Percentiles rank a stretch among this genome's conserved stretches.
phyloP scores from a whole-genome alignment of 345 rosid species.

The Hypericum perforatum region DNA sequence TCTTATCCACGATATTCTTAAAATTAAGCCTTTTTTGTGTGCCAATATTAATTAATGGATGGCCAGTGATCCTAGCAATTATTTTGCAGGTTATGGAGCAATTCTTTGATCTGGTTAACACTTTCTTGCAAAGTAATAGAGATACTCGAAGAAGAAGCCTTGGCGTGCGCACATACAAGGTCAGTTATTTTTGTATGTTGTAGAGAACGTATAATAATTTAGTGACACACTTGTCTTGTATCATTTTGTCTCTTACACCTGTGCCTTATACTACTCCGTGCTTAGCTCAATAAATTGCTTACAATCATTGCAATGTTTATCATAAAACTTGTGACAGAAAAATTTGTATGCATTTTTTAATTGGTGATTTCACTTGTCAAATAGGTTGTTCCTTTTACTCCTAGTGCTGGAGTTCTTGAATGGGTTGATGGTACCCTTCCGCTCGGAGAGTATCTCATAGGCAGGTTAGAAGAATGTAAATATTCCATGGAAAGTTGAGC shows the following conservation, averaged over 20 bases:
- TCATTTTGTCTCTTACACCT: conserved; percentile 2
- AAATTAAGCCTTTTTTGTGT: too few relatives aligned
- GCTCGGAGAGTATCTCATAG: conserved; percentile 87
- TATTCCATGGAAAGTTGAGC: conserved; percentile 2
- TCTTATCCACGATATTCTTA: too few relatives aligned
- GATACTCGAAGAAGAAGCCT: conserved; percentile 90
- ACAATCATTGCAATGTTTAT: too few relatives aligned
- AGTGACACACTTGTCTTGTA: conserved; percentile 8
- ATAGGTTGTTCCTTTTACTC: conserved; percentile 95
- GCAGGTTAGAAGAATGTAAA: conserved; percentile 47
- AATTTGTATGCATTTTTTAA: too few relatives aligned
- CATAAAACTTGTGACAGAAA: too few relatives aligned
- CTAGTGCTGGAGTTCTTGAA: conserved; percentile 97
- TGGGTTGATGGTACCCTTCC: conserved; percentile 98
- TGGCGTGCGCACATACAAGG: conserved; percentile 89
- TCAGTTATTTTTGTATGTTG: too few relatives aligned
- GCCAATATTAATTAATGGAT: not conserved
- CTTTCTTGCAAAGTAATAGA: conserved; percentile 67
- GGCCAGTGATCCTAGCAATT: conserved; percentile 1
- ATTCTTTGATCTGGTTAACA: conserved; percentile 86
- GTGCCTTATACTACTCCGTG: too few relatives aligned
- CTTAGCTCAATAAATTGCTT: too few relatives aligned
- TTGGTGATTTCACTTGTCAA: conserved; percentile 8
- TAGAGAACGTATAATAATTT: too few relatives aligned
- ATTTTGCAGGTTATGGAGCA: conserved; percentile 94